Percentiles rank a stretch among this genome's conserved stretches.
phyloP scores from a whole-genome alignment of 176 grass and related monocot genomes.

The barley (Hordeum vulgare) region DNA sequence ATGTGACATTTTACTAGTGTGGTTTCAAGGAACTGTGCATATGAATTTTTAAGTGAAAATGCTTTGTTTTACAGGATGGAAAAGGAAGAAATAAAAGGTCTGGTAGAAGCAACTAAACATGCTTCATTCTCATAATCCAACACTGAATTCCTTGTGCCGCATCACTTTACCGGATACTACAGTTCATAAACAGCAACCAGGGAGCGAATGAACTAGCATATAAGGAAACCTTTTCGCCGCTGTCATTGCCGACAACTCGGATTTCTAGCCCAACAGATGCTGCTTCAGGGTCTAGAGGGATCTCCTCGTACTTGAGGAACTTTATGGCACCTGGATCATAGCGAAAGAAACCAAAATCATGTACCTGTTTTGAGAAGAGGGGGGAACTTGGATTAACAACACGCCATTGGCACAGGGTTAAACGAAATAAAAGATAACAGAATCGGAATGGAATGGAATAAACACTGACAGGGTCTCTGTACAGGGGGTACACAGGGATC shows the following conservation, averaged over 20 bases:
- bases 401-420: constrained; percentile 1
- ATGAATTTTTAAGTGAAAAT: neutral
- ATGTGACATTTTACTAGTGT: neutral
- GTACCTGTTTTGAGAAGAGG: constrained; percentile 58
- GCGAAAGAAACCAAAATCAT: constrained; percentile 99
- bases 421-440: neutral
- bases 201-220: neutral
- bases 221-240: constrained; percentile 76
- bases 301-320: constrained; percentile 88
- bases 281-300: constrained; percentile 78
- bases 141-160: neutral
- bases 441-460: neutral
- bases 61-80: neutral
- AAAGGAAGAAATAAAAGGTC: neutral
- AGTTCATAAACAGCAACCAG: neutral
- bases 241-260: constrained; percentile 96
- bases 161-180: neutral
- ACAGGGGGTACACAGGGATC: constrained; percentile 78
- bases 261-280: constrained; percentile 97
- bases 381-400: constrained; percentile 2
- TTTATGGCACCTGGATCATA: constrained; percentile 95
- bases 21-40: neutral
- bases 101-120: neutral
- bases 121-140: neutral
- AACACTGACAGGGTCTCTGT: constrained; percentile 86